phyloP scores from a whole-genome alignment of 2,329 filamentous ascomycete species.

The Pseudonectria foliicola region DNA sequence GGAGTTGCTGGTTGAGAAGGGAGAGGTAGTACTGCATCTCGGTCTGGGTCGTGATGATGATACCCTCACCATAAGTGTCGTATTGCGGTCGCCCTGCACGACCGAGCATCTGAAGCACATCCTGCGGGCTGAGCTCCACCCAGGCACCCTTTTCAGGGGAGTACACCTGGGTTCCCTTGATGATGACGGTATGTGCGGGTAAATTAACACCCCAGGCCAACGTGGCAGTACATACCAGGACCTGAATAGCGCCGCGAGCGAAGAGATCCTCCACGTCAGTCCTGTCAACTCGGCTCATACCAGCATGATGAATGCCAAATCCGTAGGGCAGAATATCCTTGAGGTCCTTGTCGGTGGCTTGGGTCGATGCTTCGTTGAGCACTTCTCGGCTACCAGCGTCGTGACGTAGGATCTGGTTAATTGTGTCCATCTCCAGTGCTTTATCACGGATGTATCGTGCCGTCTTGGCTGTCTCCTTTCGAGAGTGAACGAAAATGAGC shows the following conservation, averaged over 20 bases:
- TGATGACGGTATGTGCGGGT: conserved; percentile 95
- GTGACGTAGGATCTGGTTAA: conserved; percentile 87
- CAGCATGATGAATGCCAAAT: conserved; percentile 96
- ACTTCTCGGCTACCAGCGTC: conserved; percentile 90
- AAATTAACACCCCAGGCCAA: conserved; percentile 98
- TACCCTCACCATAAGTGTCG: conserved; percentile 95
- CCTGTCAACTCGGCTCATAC: conserved; percentile 92
- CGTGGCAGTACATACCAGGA: conserved; percentile 96
- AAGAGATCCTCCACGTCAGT: conserved; percentile 94
- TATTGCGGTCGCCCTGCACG: conserved; percentile 94
- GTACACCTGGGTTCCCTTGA: conserved; percentile 97
- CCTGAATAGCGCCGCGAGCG: conserved; percentile 81
- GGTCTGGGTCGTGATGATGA: conserved; percentile 91
- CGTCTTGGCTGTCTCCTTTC: conserved; percentile 97
- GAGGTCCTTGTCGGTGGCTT: conserved; percentile 76
- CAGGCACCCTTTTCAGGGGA: conserved; percentile 97
- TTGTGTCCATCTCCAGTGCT: conserved; percentile 92
- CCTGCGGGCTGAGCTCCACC: conserved; percentile 95
- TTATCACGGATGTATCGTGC: conserved; percentile 95
- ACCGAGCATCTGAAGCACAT: conserved; percentile 97
- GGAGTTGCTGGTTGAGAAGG: conserved; percentile 90
- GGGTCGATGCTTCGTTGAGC: conserved; percentile 73
- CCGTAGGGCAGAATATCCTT: conserved; percentile 95
- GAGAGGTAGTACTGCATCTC: conserved; percentile 98
- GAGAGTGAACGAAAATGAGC: conserved; percentile 97